A percentile compares a stretch with the other conserved stretches of the same genome.
These are phyloP conservation scores for Tolypocladium nubicola DNA, from an alignment of 2,329 filamentous ascomycete genomes.

Conservation along the genomic window DNA sequence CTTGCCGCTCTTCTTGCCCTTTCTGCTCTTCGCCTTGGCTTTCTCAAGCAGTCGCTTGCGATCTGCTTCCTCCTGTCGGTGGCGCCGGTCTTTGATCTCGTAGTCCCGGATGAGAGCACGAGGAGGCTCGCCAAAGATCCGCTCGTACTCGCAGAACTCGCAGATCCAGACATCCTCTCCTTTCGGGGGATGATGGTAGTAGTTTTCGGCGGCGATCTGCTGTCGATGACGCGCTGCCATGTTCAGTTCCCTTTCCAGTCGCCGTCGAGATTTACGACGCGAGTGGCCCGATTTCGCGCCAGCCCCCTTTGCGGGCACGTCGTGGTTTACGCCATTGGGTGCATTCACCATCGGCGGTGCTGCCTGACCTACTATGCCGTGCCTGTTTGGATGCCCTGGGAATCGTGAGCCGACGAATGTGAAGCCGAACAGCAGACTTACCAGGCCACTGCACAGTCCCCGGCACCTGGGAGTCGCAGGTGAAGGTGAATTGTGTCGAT, in stretches of 20 bases:
- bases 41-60: constrained; percentile 79
- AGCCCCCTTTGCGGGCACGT: constrained; percentile 22
- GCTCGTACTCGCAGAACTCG: constrained; percentile 96
- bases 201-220: constrained; percentile 65
- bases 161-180: constrained; percentile 83
- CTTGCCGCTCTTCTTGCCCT: constrained; percentile 76
- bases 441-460: constrained; percentile 70
- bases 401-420: neutral
- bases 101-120: constrained; percentile 80
- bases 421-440: constrained; percentile 10
- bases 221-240: constrained; percentile 69
- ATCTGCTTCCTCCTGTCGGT: constrained; percentile 76
- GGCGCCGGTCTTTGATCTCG: constrained; percentile 84
- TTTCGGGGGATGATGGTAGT: constrained; percentile 61
- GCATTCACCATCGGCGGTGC: constrained; percentile 5
- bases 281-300: constrained; percentile 16
- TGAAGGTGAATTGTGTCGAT: constrained; percentile 92
- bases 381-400: constrained; percentile 13
- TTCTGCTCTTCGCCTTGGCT: constrained; percentile 85
- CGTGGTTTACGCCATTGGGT: constrained; percentile 14
- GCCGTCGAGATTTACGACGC: constrained; percentile 52
- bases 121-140: constrained; percentile 83
- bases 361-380: constrained; percentile 10
- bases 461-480: constrained; percentile 80
- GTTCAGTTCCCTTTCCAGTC: constrained; percentile 59